A percentile compares a stretch with the other conserved stretches of the same genome.
phyloP scores from a whole-genome alignment of 2,329 filamentous ascomycete species.

The Talaromyces sp. region DNA sequence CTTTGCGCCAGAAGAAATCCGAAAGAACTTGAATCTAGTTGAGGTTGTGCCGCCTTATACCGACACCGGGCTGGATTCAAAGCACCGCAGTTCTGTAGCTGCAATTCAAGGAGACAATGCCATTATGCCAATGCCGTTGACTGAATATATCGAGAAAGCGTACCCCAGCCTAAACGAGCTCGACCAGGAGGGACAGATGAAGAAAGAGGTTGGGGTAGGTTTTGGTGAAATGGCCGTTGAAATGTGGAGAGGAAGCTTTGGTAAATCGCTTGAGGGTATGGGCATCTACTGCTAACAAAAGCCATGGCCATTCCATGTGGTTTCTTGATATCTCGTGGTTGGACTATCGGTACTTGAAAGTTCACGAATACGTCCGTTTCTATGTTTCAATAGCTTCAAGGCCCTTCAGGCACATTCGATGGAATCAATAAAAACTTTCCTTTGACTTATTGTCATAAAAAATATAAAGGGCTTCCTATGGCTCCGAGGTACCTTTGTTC shows the following conservation, averaged over 20 bases:
- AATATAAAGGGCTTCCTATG: no score
- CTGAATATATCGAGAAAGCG: slow-evolving; percentile 2
- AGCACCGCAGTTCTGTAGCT: not conserved
- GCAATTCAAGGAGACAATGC: slow-evolving; percentile 5
- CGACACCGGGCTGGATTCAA: slow-evolving; percentile 2
- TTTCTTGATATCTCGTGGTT: no score
- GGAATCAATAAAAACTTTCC: no score
- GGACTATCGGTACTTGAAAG: no score
- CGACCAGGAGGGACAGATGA: slow-evolving; percentile 1
- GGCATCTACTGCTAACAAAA: slow-evolving; percentile 1
- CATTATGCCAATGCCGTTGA: slow-evolving; percentile 2
- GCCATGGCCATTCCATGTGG: no score
- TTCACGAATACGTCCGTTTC: no score
- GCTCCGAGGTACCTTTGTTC: no score
- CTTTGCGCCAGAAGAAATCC: not conserved
- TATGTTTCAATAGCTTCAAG: no score
- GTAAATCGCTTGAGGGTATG: slow-evolving; percentile 3
- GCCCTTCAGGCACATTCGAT: no score
- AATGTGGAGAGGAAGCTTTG: slow-evolving; percentile 7
- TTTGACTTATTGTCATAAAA: no score
- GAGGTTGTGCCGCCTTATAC: slow-evolving; percentile 6
- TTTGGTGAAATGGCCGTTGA: not conserved
- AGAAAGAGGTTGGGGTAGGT: slow-evolving; percentile 6
- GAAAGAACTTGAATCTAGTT: slow-evolving; percentile 4
- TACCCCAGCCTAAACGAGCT: not conserved